Evolutionary conservation across 2,329 filamentous ascomycete genomes (phyloP).

Genomic region (Cladosporium halotolerans): DNA sequence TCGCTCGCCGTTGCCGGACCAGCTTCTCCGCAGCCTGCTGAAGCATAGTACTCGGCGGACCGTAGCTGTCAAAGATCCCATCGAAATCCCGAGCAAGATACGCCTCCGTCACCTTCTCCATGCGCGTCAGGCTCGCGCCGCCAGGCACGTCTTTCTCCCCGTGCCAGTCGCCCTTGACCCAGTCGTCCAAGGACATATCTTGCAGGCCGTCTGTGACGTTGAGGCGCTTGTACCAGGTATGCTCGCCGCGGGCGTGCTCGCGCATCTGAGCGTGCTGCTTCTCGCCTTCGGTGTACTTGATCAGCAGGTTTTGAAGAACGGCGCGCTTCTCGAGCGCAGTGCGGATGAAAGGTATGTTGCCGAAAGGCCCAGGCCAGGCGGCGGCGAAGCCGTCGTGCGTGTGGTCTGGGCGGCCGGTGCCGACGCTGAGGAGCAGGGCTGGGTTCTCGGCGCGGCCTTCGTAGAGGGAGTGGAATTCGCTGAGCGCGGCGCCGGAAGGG

Average conservation of each 20-base stretch:
- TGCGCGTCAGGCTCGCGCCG: conserved; percentile 34
- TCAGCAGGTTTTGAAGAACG: conserved; percentile 44
- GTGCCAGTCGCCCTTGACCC: conserved; percentile 38
- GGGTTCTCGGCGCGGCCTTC: conserved; percentile 37
- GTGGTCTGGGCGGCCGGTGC: conserved; percentile 41
- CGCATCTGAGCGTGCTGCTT: conserved; percentile 43
- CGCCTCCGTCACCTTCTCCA: conserved; percentile 38
- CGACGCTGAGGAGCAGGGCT: conserved; percentile 41
- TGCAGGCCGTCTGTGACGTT: conserved; percentile 43
- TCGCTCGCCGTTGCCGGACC: conserved; percentile 39
- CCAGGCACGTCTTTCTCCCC: conserved; percentile 23
- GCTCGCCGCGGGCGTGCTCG: conserved; percentile 40
- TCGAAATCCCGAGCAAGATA: conserved; percentile 38
- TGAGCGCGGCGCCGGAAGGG: conserved; percentile 42
- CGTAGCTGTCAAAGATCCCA: conserved; percentile 36
- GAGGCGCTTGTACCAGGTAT: conserved; percentile 46
- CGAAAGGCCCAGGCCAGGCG: conserved; percentile 41
- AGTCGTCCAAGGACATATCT: conserved; percentile 42
- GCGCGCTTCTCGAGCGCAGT: conserved; percentile 45
- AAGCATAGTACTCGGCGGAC: conserved; percentile 39
- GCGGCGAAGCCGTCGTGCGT: conserved; percentile 41
- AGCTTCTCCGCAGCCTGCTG: conserved; percentile 43
- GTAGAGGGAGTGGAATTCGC: conserved; percentile 42
- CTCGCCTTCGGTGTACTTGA: conserved; percentile 49
- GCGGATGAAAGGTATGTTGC: conserved; percentile 35